phyloP scores from a whole-genome alignment of 306 rosid species.

The Sechiopsis laciniata region DNA sequence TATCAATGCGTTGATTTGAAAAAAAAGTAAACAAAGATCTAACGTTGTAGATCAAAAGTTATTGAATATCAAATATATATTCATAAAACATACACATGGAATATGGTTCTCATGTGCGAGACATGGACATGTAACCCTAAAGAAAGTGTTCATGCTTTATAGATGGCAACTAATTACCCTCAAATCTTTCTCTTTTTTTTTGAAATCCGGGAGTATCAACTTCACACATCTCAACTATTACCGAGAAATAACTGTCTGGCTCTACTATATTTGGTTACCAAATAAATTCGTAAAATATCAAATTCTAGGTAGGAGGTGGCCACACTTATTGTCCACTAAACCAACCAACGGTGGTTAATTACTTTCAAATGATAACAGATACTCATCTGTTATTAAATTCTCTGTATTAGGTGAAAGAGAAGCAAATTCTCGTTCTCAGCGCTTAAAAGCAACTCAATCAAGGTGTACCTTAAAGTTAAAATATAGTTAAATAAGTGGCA shows the following conservation, averaged over 20 bases:
- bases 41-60: background rate
- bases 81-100: background rate
- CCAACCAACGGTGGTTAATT: background rate
- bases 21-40: background rate
- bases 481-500: background rate
- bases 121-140: background rate
- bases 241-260: too few species aligned
- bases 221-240: too few species aligned
- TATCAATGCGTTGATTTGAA: background rate
- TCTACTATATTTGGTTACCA: too few species aligned
- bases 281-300: too few species aligned
- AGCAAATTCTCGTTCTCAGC: background rate
- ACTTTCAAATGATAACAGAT: background rate
- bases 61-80: background rate
- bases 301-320: too few species aligned
- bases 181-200: too few species aligned
- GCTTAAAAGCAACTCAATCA: slow-evolving; percentile 1
- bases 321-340: too few species aligned
- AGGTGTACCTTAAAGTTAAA: background rate
- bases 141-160: background rate
- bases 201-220: too few species aligned
- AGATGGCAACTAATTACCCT: background rate
- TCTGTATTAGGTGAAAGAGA: background rate
- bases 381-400: background rate
- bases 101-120: background rate